A percentile compares a stretch with the other conserved stretches of the same genome.
phyloP scores from a whole-genome alignment of 305 asterid genomes.

The Solanum hybrid region DNA sequence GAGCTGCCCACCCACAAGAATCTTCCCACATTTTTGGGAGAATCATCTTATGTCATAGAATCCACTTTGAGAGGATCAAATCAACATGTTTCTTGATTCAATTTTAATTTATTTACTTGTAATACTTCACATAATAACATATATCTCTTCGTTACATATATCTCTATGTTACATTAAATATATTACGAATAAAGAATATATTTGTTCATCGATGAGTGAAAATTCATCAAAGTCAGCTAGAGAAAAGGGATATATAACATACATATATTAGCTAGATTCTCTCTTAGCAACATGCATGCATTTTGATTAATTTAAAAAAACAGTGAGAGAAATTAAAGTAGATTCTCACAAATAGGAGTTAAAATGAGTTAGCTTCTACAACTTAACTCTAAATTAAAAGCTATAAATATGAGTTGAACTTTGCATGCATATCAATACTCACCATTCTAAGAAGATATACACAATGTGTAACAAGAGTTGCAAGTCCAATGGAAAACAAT shows the following conservation, averaged over 20 bases:
- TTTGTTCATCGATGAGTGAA: not conserved
- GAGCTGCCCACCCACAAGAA: not conserved
- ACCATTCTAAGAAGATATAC: not conserved
- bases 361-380: not conserved
- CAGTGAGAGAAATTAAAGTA: not conserved
- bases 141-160: not conserved
- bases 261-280: not conserved
- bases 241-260: not conserved
- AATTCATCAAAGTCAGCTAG: not conserved
- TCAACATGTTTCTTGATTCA: not conserved
- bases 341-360: conserved; percentile 2
- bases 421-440: not conserved
- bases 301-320: not conserved
- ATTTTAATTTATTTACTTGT: not conserved
- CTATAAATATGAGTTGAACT: not conserved
- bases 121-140: not conserved
- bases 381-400: not conserved
- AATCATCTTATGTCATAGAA: not conserved
- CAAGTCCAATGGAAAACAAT: conserved; percentile 11
- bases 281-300: not conserved
- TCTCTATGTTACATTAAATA: not conserved
- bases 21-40: not conserved
- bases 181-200: not conserved
- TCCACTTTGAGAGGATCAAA: not conserved
- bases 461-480: conserved; percentile 19